Evolutionary conservation across 192 early-diverging fungal species (phyloP).

Genomic region (Coemansia sp.): DNA sequence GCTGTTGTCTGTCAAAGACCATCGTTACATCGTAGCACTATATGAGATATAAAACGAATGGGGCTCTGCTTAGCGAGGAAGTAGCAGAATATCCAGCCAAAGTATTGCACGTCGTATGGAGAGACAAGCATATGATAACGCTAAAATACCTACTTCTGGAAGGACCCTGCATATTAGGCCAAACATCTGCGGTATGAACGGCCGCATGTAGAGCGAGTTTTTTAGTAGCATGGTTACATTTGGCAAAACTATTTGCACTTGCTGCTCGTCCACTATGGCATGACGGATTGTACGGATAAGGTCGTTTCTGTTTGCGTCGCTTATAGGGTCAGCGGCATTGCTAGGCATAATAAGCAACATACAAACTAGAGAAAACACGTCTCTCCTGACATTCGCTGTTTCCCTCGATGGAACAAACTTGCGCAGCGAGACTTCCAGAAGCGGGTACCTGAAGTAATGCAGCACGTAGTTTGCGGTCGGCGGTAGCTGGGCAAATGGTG

Average conservation of each 20-base stretch:
- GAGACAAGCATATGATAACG: neutral
- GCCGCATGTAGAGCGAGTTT: conserved; percentile 29
- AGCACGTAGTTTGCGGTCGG: conserved; percentile 44
- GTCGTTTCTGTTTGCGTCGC: conserved; percentile 11
- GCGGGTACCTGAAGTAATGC: conserved; percentile 24
- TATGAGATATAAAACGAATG: neutral
- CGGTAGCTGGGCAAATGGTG: conserved; percentile 27
- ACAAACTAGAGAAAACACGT: conserved; percentile 15
- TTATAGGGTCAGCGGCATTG: conserved; percentile 24
- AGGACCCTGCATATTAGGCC: conserved; percentile 28
- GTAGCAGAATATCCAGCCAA: too few relatives aligned
- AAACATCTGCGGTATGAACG: conserved; percentile 40
- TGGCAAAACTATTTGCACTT: conserved; percentile 28
- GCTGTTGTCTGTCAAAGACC: conserved; percentile 13
- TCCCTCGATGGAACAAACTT: conserved; percentile 12
- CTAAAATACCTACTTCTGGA: conserved; percentile 29
- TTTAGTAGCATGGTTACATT: conserved; percentile 28
- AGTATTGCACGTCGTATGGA: neutral
- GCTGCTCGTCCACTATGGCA: conserved; percentile 16
- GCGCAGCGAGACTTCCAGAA: conserved; percentile 26
- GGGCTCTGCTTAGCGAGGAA: too few relatives aligned
- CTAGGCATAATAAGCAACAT: conserved; percentile 19
- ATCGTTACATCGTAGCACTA: conserved; percentile 5
- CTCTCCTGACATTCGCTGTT: conserved; percentile 12
- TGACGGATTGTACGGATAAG: conserved; percentile 25